Evolutionary conservation across 2,329 filamentous ascomycete species (phyloP), one percentile per base, ranked within the genome.

Genomic region (Colletotrichum endophyticum): DNA sequence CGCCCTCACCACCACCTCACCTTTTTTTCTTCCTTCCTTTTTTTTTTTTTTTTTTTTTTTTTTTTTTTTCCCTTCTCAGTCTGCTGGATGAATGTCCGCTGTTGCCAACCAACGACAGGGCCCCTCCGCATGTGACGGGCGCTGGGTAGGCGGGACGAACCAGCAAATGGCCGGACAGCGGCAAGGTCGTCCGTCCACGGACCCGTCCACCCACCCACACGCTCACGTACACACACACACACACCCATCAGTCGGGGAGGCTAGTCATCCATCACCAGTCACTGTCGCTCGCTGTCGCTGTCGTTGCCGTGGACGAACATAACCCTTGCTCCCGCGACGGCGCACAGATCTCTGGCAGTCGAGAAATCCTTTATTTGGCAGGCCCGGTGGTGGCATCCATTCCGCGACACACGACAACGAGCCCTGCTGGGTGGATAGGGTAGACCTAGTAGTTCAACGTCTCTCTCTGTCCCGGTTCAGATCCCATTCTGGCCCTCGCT

Each of bases 1-100:
- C 74, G 76, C 68, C 77, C 74, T 57, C 77, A 71, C 61, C 64
- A 66, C 56, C 63, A 71, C 28, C 59, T 53, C 28, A 16, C 57
- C 11, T 61, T 61, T 61, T n/a, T 19, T 5, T n/a, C n/a, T n/a
- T n/a, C n/a, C n/a, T n/a, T n/a, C n/a, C n/a, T 3, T n/a, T 11
- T 8, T 16, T 6, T 2, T 4, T 32, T 6, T 59, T 59, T n/a
- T n/a, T 11, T 16, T 8, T 8, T 4, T 8, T 9, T 7, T 12
- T 12, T 5, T 19, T 61, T n/a, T 44, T n/a, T n/a, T 12, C 16
- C 16, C 15, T n/a, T 22, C 9, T 12, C 19, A n/a, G 5, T 11
- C 12, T 49, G 39, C 19, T 44, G 39, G 11, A n/a, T 22, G 34
- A 36, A 13, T 15, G 13, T n/a, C n/a, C 27, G 32, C 19, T 57